phyloP scores from a whole-genome alignment of 345 rosid species.

The Mercurialis annua region DNA sequence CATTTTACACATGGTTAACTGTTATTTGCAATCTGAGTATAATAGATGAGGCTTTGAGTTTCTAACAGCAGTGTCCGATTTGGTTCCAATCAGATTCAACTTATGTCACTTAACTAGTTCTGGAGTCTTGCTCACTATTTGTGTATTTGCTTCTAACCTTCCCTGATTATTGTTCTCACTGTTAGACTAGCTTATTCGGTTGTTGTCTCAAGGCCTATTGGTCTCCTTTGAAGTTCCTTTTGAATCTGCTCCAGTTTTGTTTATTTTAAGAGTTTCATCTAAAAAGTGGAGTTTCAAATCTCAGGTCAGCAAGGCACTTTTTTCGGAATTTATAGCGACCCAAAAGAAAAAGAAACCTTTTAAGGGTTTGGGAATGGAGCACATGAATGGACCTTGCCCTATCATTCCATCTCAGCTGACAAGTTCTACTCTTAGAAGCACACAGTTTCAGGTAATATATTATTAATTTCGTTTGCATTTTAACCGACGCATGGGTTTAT shows the following conservation, averaged over 20 bases:
- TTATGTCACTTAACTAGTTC: neutral
- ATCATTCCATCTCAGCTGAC: constrained; percentile 64
- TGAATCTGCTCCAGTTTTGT: neutral
- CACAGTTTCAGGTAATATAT: constrained; percentile 61
- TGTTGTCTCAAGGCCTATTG: neutral
- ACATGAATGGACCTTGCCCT: constrained; percentile 70
- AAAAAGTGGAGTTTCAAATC: constrained; percentile 7
- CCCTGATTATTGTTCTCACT: neutral
- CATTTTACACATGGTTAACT: neutral
- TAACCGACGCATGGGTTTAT: constrained; percentile 3
- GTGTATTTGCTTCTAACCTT: neutral
- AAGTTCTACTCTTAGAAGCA: constrained; percentile 61
- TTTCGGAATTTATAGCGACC: constrained; percentile 62
- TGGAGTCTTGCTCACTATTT: neutral
- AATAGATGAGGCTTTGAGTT: neutral
- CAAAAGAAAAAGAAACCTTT: constrained; percentile 66
- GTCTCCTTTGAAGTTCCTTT: neutral
- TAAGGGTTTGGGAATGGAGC: constrained; percentile 73
- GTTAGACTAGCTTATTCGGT: neutral
- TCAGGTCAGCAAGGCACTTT: constrained; percentile 92
- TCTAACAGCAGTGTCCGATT: neutral
- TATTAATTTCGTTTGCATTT: neutral
- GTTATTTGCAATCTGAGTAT: neutral
- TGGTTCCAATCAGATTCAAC: neutral
- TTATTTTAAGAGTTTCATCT: neutral